Conservation (phyloP, 1,139 yeast genomes). For the Scheffersomyces stambukii region DNA sequence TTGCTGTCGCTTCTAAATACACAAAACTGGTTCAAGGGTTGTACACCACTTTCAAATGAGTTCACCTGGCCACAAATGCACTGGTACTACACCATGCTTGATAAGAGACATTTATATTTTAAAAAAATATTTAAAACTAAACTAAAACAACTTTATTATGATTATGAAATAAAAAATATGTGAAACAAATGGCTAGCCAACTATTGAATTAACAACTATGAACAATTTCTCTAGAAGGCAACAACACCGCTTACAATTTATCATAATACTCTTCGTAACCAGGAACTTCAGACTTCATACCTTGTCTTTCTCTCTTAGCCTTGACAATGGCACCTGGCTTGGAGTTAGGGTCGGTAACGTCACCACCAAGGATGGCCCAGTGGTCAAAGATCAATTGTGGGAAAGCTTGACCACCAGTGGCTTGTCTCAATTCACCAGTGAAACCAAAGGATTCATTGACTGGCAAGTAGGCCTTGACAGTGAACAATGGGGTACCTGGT, state of each 20-base stretch:
- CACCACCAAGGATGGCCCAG: constrained; percentile 90
- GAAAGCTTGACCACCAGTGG: constrained; percentile 99
- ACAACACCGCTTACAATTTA: constrained; percentile 68
- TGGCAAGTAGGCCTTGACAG: constrained; percentile 99
- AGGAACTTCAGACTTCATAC: constrained; percentile 96
- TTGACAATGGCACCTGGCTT: constrained; percentile 93
- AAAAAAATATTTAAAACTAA: no score
- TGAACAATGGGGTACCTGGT: constrained; percentile 99
- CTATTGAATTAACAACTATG: constrained; percentile 1
- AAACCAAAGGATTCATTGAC: constrained; percentile 99
- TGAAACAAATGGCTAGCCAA: no score
- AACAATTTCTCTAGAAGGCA: constrained; percentile 1
- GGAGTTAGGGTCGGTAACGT: constrained; percentile 85
- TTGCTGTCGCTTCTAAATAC: no score
- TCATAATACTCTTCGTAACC: constrained; percentile 99
- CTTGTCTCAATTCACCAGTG: constrained; percentile 99
- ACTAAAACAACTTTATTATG: no score
- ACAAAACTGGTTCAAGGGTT: no score
- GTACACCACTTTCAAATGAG: no score
- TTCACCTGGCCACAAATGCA: no score
- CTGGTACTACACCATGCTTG: no score
- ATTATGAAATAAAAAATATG: no score
- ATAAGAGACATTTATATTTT: no score
- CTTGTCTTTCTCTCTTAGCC: constrained; percentile 94
- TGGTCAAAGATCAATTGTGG: constrained; percentile 99